These are phyloP conservation scores for Saccharomycopsis hybrid DNA, from an alignment of 1,139 yeast species.

Conservation along the genomic window DNA sequence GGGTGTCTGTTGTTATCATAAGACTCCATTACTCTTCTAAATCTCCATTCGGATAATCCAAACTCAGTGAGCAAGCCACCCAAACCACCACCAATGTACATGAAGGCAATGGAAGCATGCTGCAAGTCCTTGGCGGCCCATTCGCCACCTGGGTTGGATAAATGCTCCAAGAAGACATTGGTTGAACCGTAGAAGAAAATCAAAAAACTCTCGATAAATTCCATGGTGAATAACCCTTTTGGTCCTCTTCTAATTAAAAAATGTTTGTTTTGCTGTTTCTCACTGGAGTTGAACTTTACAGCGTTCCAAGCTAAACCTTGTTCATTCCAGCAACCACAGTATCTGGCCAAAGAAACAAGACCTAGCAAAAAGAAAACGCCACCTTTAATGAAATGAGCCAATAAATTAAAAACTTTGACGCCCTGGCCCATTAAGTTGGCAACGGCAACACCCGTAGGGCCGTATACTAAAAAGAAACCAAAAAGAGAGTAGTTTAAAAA, in stretches of 20 bases:
- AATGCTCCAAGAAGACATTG: constrained; percentile 83
- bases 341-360: constrained; percentile 68
- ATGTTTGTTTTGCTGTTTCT: constrained; percentile 27
- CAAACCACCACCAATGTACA: constrained; percentile 86
- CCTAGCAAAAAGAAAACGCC: constrained; percentile 81
- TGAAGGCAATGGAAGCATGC: constrained; percentile 91
- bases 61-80: constrained; percentile 82
- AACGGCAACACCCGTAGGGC: constrained; percentile 73
- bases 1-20: constrained; percentile 24
- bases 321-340: constrained; percentile 70
- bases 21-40: constrained; percentile 30
- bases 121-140: constrained; percentile 94
- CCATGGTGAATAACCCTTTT: constrained; percentile 65
- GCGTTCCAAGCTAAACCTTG: constrained; percentile 93
- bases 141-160: constrained; percentile 64
- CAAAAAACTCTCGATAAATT: constrained; percentile 69
- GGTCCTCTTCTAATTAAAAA: constrained; percentile 36
- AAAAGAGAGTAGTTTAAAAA: constrained; percentile 62
- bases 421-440: constrained; percentile 67
- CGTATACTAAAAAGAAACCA: constrained; percentile 49
- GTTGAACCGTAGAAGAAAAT: constrained; percentile 85
- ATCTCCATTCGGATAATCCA: constrained; percentile 38
- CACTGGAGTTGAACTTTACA: constrained; percentile 33
- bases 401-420: constrained; percentile 60
- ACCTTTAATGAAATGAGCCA: constrained; percentile 96